phyloP scores from a whole-genome alignment of 2,329 filamentous ascomycete genomes.

The Pyrenophora seminiperda region DNA sequence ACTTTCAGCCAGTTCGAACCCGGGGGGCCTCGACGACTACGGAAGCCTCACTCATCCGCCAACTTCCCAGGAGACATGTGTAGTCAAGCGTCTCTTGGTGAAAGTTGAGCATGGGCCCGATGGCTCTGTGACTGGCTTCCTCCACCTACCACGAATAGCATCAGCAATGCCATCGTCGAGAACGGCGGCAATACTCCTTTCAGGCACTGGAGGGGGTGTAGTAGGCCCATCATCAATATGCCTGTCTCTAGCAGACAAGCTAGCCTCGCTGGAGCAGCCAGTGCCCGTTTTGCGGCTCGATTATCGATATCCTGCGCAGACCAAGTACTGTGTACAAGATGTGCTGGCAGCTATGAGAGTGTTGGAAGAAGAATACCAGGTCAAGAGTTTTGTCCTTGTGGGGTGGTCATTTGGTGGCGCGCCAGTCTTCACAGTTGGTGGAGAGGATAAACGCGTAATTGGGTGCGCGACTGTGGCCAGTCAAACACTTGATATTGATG shows the following conservation, averaged over 20 bases:
- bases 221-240: slow-evolving; percentile 5
- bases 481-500: slow-evolving; percentile 5
- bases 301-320: slow-evolving; percentile 6
- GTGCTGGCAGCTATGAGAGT: slow-evolving; percentile 4
- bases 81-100: slow-evolving; percentile 2
- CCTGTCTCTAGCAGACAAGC: slow-evolving; percentile 1
- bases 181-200: slow-evolving; percentile 3
- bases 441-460: not conserved
- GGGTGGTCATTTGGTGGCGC: slow-evolving; percentile 8
- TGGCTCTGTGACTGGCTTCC: slow-evolving; percentile 1
- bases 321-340: slow-evolving; percentile 1
- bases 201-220: slow-evolving; percentile 1
- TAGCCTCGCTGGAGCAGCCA: not conserved
- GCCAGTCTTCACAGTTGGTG: slow-evolving; percentile 2
- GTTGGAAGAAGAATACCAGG: not conserved
- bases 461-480: slow-evolving; percentile 3
- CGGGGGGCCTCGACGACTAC: slow-evolving; percentile 2
- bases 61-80: not conserved
- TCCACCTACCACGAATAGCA: not conserved
- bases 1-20: not conserved
- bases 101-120: slow-evolving; percentile 1
- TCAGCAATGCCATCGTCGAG: not conserved
- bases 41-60: not conserved
- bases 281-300: not conserved
- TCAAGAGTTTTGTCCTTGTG: not conserved